Evolutionary conservation across 2,329 filamentous ascomycete genomes (phyloP).

Genomic region (Pseudocercospora macadamiae): DNA sequence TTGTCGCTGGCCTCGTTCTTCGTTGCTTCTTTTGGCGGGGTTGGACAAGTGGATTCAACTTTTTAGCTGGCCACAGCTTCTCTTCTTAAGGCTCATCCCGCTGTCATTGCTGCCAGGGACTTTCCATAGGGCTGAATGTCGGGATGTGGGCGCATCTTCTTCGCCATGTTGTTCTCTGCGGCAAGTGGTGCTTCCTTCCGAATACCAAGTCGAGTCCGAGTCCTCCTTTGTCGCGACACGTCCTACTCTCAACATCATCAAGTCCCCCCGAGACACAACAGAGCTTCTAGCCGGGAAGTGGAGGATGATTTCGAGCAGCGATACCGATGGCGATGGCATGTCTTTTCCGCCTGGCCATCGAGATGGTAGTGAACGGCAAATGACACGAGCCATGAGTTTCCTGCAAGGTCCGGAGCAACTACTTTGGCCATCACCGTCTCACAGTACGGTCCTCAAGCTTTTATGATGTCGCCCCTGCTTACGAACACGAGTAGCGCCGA

Average conservation of each 20-base stretch:
- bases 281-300: not conserved
- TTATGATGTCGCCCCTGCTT: no score
- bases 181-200: conserved; percentile 3
- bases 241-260: not conserved
- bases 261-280: not conserved
- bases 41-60: not conserved
- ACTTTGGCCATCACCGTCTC: no score
- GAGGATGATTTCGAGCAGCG: not conserved
- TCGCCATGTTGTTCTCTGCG: not conserved
- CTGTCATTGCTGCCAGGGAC: not conserved
- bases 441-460: no score
- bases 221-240: not conserved
- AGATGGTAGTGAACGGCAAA: no score
- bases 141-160: not conserved
- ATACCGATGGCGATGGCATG: no score
- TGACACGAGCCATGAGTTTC: no score
- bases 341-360: no score
- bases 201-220: not conserved
- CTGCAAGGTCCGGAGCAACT: no score
- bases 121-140: not conserved
- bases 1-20: not conserved
- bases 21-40: not conserved
- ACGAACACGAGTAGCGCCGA: no score
- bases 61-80: not conserved
- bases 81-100: not conserved